A percentile compares a stretch with the other conserved stretches of the same genome.
phyloP scores from a whole-genome alignment of 495 filamentous ascomycete genomes.

The Daldinia loculata region DNA sequence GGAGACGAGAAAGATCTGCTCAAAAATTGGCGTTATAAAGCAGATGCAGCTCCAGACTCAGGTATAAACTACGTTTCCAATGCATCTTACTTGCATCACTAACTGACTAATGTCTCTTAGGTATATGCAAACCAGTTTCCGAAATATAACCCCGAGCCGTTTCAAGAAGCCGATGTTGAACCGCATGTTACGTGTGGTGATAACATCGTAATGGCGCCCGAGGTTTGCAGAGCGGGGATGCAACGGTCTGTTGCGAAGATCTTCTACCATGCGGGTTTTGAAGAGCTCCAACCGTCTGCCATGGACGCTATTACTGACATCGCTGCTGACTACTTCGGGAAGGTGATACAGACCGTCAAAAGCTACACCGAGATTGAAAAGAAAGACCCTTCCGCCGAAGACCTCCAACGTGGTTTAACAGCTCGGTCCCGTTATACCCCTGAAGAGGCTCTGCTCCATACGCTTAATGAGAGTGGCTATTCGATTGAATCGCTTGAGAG shows the following conservation, averaged over 20 bases:
- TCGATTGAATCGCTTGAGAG: conserved; percentile 82
- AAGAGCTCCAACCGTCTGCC: conserved; percentile 95
- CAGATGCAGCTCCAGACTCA: conserved; percentile 99
- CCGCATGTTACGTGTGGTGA: conserved; percentile 87
- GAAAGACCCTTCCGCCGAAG: conserved; percentile 55
- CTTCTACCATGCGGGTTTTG: conserved; percentile 96
- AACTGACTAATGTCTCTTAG: conserved; percentile 54
- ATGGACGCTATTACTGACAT: conserved; percentile 91
- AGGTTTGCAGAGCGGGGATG: conserved; percentile 80
- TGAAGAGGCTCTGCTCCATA: conserved; percentile 89
- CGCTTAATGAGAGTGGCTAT: conserved; percentile 79
- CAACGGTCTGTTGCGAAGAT: conserved; percentile 92
- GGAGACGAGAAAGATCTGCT: conserved; percentile 93
- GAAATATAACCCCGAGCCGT: conserved; percentile 93
- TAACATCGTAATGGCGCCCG: conserved; percentile 83
- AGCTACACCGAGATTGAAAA: conserved; percentile 85
- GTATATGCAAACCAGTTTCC: conserved; percentile 98
- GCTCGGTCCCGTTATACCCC: conserved; percentile 72
- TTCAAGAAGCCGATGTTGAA: conserved; percentile 83
- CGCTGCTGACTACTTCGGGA: conserved; percentile 86
- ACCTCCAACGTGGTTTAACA: conserved; percentile 19
- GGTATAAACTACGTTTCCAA: conserved; percentile 58
- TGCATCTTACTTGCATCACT: background rate
- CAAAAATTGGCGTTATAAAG: conserved; percentile 96
- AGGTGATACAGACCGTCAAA: conserved; percentile 79